Base-by-base conservation (phyloP, 805 yeast species). In the Yarrowia keelungensis region DNA sequence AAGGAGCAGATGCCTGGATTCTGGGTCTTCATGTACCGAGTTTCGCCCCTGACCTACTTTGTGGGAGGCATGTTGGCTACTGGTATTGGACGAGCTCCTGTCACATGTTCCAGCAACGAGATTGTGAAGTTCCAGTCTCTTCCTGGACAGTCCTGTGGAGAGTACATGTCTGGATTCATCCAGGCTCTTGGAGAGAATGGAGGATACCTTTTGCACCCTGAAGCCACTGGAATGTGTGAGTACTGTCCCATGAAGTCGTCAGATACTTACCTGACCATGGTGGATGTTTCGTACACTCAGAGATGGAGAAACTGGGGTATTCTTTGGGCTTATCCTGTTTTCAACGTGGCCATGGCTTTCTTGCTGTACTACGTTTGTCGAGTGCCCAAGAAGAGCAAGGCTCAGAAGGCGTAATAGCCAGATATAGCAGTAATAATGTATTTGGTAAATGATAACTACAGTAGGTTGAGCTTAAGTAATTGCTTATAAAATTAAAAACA, bases 21-120 rank as follows among this genome's bases (percentile, higher is more conserved):
- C 80, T 90, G 95, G 96, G 85, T 84, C 61, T 90, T 88, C 76
- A 88, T 90, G 92, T 86, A 89, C 84, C 83, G 89, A 71, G 81
- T 81, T 12, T 87, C 90, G 3, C 94, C 81, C 4, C 82, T 84
- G 76, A 88, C 92, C 0, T 90, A 90, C 74, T 85, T 87, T 76
- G 79, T 89, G 68, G 85, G 84, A 70, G 82, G 85, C 62, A 79
- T 89, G 71, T 79, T 86, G 41, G 80, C 78, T 32, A 77, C 76
- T 38, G 81, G 83, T 69, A 79, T 82, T 70, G 87, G 87, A 71
- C 82, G 82, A 69, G 79, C 80, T 9, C 69, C 73, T 0, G 85
- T 87, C 59, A 69, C 68, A 0, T 88, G 92, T 77, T 67, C 86
- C 1, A 71, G 71, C 1, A 74, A 74, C 53, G 92, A 88, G 75